A percentile compares a stretch with the other conserved stretches of the same genome.
Evolutionary conservation across 371 early-diverging fungal species (phyloP).

Genomic region (Circinella minor): DNA sequence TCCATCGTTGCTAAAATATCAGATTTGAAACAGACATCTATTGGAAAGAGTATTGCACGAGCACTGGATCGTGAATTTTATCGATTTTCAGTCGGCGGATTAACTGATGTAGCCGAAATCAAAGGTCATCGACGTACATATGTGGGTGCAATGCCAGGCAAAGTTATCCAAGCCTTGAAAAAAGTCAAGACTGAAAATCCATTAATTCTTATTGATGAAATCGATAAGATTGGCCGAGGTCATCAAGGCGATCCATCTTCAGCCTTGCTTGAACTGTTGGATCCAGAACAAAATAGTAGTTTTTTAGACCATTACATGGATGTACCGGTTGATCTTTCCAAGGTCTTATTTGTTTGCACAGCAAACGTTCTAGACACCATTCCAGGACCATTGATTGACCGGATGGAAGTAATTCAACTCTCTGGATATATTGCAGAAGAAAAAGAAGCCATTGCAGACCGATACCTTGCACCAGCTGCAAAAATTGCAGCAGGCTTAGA

Average conservation of each 20-base stretch:
- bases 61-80: slow-evolving; percentile 93
- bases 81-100: slow-evolving; percentile 95
- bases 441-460: slow-evolving; percentile 91
- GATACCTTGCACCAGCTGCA: slow-evolving; percentile 87
- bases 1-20: too few species aligned
- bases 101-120: slow-evolving; percentile 97
- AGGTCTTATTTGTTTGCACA: slow-evolving; percentile 96
- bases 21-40: slow-evolving; percentile 67
- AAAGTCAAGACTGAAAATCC: slow-evolving; percentile 97
- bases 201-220: slow-evolving; percentile 95
- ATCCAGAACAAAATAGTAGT: slow-evolving; percentile 94
- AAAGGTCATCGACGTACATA: slow-evolving; percentile 98
- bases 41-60: slow-evolving; percentile 95
- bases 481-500: slow-evolving; percentile 81
- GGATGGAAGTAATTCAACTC: slow-evolving; percentile 96
- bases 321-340: slow-evolving; percentile 94
- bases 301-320: slow-evolving; percentile 99
- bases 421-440: slow-evolving; percentile 97
- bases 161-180: slow-evolving; percentile 96
- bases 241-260: slow-evolving; percentile 97
- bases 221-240: slow-evolving; percentile 96
- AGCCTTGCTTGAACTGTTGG: slow-evolving; percentile 93
- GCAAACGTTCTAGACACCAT: slow-evolving; percentile 97
- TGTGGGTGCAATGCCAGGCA: slow-evolving; percentile 99
- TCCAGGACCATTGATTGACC: slow-evolving; percentile 94